Base-by-base conservation (phyloP, 2,329 filamentous ascomycete genomes). In the Pseudogymnoascus sp. region DNA sequence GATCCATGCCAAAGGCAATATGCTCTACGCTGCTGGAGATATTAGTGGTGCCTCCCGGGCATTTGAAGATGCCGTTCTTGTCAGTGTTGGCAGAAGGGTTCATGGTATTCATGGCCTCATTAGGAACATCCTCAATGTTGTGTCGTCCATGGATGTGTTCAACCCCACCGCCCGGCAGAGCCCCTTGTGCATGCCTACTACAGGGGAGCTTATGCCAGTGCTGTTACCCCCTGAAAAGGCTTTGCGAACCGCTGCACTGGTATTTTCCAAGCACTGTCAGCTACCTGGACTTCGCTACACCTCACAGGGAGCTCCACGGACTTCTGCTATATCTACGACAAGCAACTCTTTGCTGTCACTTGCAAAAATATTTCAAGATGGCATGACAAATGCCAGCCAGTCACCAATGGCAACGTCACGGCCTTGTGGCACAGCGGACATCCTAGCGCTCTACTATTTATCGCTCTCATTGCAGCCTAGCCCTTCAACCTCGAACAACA, bases 311-410 rank as follows among this genome's bases (percentile, higher is more conserved):
- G 79, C 87, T 47, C 84, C 90, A 14, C 86, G 86, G 68, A 90
- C 87, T 71, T 90, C 91, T 5, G 93, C 92, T 1, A 83, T 96
- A 23, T 92, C 93, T 11, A 97, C 93, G 0, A 97, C 93, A 0
- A 97, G 95, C 75, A 99, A 99, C 73, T 96, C 93, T 0, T 79
- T 99, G 16, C 81, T 99, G 1, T 99, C 95, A 0, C 79, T 99
- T 42, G 95, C 95, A 21, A 99, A 99, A 75, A 99, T 99, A 37
- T 96, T 96, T 68, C 95, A 99, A 75, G 95, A 99, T 77, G 87
- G 90, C 31, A 93, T 97, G 85, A 91, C 93, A 2, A 91, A 85
- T 64, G 86, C 86, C 16, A 83, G 83, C 18, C 70, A 70, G 18
- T 62, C 69, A 16, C 79, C 82, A 10, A 77, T 78, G 40, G 77